Evolutionary conservation across 495 filamentous ascomycete genomes (phyloP).

Genomic region (Penicillium tannophilum): DNA sequence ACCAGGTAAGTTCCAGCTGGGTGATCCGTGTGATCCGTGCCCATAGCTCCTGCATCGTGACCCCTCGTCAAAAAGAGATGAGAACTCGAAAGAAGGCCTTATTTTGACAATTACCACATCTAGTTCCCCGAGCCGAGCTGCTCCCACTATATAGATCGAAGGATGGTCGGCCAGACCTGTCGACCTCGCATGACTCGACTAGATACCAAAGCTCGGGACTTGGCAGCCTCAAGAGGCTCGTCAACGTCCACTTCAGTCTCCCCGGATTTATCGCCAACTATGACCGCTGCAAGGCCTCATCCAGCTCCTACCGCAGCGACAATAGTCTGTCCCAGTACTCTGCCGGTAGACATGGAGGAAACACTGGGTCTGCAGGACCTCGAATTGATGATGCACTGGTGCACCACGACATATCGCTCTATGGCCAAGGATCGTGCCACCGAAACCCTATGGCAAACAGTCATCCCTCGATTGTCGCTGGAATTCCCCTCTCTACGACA

Average conservation of each 20-base stretch:
- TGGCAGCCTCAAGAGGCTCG: not conserved
- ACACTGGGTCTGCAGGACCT: conserved; percentile 32
- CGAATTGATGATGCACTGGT: conserved; percentile 52
- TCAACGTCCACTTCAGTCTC: not conserved
- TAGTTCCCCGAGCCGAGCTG: conserved; percentile 2
- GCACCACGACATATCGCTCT: conserved; percentile 44
- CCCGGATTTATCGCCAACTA: not conserved
- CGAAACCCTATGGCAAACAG: conserved; percentile 47
- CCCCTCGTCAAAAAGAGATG: not conserved
- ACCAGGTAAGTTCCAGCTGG: not conserved
- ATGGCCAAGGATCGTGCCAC: conserved; percentile 36
- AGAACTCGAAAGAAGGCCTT: too few species aligned
- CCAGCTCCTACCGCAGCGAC: not conserved
- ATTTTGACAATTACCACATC: not conserved
- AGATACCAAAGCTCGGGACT: not conserved
- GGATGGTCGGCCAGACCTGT: not conserved
- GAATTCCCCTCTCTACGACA: conserved; percentile 49
- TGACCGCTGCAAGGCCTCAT: not conserved
- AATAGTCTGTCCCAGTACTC: not conserved
- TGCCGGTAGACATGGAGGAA: conserved; percentile 1
- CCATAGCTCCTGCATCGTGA: conserved; percentile 8
- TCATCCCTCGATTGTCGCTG: conserved; percentile 48
- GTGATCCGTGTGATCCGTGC: not conserved
- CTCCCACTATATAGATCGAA: not conserved
- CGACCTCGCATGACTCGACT: not conserved